A percentile compares a stretch with the other conserved stretches of the same genome.
Conservation (phyloP, 139 green algal genomes). For the Edaphochlamys debaryana region DNA sequence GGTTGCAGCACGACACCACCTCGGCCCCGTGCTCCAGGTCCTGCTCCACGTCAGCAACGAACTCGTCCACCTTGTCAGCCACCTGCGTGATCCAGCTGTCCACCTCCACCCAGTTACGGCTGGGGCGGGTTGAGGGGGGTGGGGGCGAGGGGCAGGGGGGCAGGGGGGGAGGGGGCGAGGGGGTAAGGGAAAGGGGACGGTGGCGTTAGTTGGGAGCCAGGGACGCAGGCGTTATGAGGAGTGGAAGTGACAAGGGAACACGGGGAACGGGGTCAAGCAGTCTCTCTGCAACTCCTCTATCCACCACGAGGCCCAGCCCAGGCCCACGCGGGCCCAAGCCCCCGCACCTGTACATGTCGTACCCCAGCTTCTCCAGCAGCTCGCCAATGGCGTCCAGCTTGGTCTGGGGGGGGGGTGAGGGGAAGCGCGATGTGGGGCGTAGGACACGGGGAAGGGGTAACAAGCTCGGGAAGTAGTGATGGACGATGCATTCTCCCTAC, state of each 20-base stretch:
- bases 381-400: background rate
- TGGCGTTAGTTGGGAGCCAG: background rate
- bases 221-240: background rate
- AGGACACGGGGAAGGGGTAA: background rate
- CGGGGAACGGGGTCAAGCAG: too few species aligned
- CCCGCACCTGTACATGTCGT: constrained; percentile 21
- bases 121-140: background rate
- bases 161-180: too few species aligned
- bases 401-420: background rate
- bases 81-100: background rate
- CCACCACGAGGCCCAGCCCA: too few species aligned
- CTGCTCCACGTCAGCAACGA: background rate
- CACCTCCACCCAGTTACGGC: constrained; percentile 24
- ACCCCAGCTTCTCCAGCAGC: constrained; percentile 22
- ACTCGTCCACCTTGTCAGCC: background rate
- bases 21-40: background rate
- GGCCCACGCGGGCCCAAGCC: background rate
- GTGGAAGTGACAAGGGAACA: too few species aligned
- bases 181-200: too few species aligned
- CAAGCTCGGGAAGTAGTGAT: background rate
- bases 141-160: background rate
- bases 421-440: background rate
- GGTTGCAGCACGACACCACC: constrained; percentile 21
- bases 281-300: too few species aligned
- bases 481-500: background rate